Evolutionary conservation across 2,329 filamentous ascomycete species (phyloP).

Genomic region (Sarocladium strictum): DNA sequence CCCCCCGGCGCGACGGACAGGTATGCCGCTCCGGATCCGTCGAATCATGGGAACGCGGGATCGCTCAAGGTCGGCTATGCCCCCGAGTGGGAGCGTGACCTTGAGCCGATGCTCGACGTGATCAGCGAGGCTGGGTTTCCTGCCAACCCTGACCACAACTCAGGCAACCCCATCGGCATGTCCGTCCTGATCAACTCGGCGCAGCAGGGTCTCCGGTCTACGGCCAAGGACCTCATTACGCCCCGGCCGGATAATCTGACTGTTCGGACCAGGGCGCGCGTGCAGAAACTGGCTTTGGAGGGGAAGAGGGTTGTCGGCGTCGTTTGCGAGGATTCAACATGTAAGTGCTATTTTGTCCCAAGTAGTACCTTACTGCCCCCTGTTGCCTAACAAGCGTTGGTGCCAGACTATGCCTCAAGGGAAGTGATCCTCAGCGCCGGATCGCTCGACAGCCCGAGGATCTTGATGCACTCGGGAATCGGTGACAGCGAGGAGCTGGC

Average conservation of each 20-base stretch:
- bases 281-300: slow-evolving; percentile 41
- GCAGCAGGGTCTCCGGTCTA: slow-evolving; percentile 41
- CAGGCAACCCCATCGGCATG: slow-evolving; percentile 52
- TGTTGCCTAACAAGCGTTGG: background rate
- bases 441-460: slow-evolving; percentile 32
- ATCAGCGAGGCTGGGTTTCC: slow-evolving; percentile 42
- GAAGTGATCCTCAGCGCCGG: slow-evolving; percentile 40
- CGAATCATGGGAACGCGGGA: slow-evolving; percentile 44
- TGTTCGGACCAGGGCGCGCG: slow-evolving; percentile 40
- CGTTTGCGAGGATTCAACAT: slow-evolving; percentile 31
- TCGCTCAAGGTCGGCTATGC: slow-evolving; percentile 42
- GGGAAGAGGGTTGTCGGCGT: slow-evolving; percentile 39
- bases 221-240: slow-evolving; percentile 42
- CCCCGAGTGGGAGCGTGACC: slow-evolving; percentile 41
- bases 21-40: slow-evolving; percentile 38
- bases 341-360: slow-evolving; percentile 21
- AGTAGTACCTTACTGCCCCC: too few species aligned
- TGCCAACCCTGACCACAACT: slow-evolving; percentile 50
- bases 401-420: slow-evolving; percentile 25
- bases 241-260: slow-evolving; percentile 43
- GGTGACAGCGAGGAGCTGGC: slow-evolving; percentile 30
- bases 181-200: slow-evolving; percentile 43
- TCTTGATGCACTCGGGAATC: slow-evolving; percentile 32
- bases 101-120: slow-evolving; percentile 37
- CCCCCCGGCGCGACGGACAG: slow-evolving; percentile 31